A percentile compares a stretch with the other conserved stretches of the same genome.
Evolutionary conservation across 306 rosid genomes (phyloP).

Genomic region (Lathyrus tuberosus): DNA sequence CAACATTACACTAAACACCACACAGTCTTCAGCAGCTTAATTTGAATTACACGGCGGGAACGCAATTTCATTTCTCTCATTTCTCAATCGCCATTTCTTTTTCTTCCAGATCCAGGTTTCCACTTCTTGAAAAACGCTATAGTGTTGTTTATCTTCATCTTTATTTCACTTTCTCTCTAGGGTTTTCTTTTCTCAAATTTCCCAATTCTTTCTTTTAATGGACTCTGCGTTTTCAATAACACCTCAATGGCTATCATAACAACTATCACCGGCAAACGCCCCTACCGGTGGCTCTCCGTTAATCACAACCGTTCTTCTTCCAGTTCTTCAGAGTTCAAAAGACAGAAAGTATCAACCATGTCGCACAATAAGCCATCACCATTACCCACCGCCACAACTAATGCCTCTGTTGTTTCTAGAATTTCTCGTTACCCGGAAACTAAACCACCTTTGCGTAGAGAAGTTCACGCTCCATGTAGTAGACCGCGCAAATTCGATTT

Average conservation of each 20-base stretch:
- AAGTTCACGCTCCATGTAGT: conserved; percentile 72
- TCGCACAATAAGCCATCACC: conserved; percentile 36
- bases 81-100: background rate
- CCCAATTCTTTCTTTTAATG: conserved; percentile 39
- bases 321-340: conserved; percentile 39
- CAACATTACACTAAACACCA: too few species aligned
- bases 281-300: conserved; percentile 49
- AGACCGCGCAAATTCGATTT: conserved; percentile 46
- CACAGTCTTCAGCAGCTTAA: background rate
- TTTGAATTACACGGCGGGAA: background rate
- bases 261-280: conserved; percentile 67
- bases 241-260: conserved; percentile 69
- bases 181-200: conserved; percentile 34
- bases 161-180: background rate
- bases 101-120: background rate
- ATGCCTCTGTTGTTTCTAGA: conserved; percentile 51
- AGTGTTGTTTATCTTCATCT: background rate
- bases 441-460: conserved; percentile 48
- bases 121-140: background rate
- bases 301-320: conserved; percentile 44
- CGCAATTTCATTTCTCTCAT: background rate
- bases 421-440: conserved; percentile 63
- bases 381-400: conserved; percentile 8
- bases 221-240: conserved; percentile 6
- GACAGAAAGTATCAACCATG: conserved; percentile 40